phyloP scores from a whole-genome alignment of 192 early-diverging fungal genomes.

The Pilaira anomala region DNA sequence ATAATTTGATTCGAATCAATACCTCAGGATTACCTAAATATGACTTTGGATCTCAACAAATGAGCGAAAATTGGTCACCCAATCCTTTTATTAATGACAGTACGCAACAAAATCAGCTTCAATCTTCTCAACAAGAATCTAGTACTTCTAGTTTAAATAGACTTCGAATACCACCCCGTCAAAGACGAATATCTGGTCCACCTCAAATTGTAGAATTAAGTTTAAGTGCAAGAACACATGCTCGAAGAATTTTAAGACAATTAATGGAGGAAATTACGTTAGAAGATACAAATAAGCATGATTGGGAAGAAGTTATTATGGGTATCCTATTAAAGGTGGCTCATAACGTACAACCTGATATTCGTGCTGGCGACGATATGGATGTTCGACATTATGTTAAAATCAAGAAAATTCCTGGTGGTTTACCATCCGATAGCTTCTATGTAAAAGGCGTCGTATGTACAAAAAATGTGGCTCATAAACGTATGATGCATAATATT shows the following conservation, averaged over 20 bases:
- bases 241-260: conserved; percentile 68
- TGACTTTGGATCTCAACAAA: conserved; percentile 12
- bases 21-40: conserved; percentile 34
- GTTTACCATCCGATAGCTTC: conserved; percentile 68
- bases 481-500: conserved; percentile 75
- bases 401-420: conserved; percentile 94
- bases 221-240: conserved; percentile 61
- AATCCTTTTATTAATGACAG: conserved; percentile 31
- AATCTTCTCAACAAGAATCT: background rate
- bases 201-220: conserved; percentile 53
- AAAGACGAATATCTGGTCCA: conserved; percentile 29
- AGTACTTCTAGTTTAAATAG: background rate
- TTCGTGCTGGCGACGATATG: conserved; percentile 76
- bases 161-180: conserved; percentile 12
- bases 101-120: conserved; percentile 23
- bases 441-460: conserved; percentile 92
- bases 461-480: conserved; percentile 89
- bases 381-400: conserved; percentile 91
- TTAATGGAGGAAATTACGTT: conserved; percentile 66
- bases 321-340: conserved; percentile 66
- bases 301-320: conserved; percentile 73
- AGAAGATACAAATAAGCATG: conserved; percentile 16
- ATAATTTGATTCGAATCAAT: conserved; percentile 20
- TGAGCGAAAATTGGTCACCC: background rate
- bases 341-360: conserved; percentile 57